phyloP scores from a whole-genome alignment of 1,284 basidiomycete genomes.

The Apiotrichum veenhuisii region DNA sequence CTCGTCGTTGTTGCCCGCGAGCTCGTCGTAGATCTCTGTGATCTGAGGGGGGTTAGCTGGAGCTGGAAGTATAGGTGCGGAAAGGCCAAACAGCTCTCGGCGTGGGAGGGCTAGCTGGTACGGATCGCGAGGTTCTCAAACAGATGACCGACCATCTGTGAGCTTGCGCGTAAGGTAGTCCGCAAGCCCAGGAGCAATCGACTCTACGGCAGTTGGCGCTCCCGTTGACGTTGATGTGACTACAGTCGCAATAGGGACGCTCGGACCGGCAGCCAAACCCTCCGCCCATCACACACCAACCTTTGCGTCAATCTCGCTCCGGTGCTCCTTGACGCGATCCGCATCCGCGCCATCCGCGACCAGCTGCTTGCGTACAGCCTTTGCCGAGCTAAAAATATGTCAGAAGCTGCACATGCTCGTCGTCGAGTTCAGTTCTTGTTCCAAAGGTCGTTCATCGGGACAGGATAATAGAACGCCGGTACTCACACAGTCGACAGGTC shows the following conservation, averaged over 20 bases:
- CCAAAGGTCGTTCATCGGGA: no score
- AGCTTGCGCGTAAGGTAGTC: no score
- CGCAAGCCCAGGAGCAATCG: no score
- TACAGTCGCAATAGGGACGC: no score
- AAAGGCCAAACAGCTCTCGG: no score
- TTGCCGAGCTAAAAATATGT: conserved; percentile 36
- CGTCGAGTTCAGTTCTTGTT: no score
- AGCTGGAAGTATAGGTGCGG: not conserved
- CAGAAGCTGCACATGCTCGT: not conserved
- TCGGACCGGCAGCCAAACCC: not conserved
- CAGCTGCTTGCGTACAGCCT: conserved; percentile 45
- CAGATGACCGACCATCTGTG: no score
- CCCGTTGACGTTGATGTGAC: no score
- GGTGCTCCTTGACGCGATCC: conserved; percentile 37
- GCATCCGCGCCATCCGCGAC: conserved; percentile 39
- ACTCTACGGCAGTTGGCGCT: no score
- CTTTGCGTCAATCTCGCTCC: conserved; percentile 39
- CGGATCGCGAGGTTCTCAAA: no score
- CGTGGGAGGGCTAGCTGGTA: no score
- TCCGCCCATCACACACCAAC: conserved; percentile 22
- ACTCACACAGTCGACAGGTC: conserved; percentile 40
- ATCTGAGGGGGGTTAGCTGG: conserved; percentile 25
- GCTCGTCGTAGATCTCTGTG: conserved; percentile 36
- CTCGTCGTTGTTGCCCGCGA: conserved; percentile 10
- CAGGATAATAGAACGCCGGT: no score